Evolutionary conservation across 2,329 filamentous ascomycete species (phyloP), one percentile per base, ranked within the genome.

Genomic region (Colletotrichum nymphaeae): DNA sequence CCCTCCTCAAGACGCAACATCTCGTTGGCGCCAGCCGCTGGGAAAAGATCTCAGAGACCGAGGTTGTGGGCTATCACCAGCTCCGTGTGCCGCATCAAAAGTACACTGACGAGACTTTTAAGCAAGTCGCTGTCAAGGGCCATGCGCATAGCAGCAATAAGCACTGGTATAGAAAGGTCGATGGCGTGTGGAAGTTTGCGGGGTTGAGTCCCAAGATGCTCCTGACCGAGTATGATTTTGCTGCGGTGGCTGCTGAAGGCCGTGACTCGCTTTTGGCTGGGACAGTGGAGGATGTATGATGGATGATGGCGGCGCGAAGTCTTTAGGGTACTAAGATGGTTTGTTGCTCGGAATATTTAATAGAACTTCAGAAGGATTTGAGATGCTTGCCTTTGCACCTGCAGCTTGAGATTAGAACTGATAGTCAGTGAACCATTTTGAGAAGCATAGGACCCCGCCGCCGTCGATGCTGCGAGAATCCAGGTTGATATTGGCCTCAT

Each of bases 1-100:
- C 87, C 35, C 85, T 88, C 26, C 84, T 93, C 71, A 89, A 88
- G 81, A 93, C 91, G 9, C 91, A 93, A 80, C 91, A 93, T 82
- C 88, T 92, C 77, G 87, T 92, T 76, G 90, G 90, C 63, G 87
- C 85, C 35, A 86, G 87, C 22, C 87, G 88, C 80, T 92, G 88
- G 87, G 86, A 89, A 78, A 87, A 86, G 76, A 79, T 90, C 53
- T 88, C 86, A 2, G 89, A 90, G 71, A 88, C 85, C n/a, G 86
- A 90, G 78, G 86, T 90, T 60, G 82, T 90, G 70, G 90, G 89
- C 24, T 85, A 88, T 77, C 89, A 91, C 80, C 90, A 91, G 82
- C 81, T 91, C 60, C 88, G 90, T 53, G 90, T 90, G 35, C 89
- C 90, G 3, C 90, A 92, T 78, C 89, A 92, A 82, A 84, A 88